Conservation (phyloP, 768 basidiomycete genomes). For the Imleria badia region DNA sequence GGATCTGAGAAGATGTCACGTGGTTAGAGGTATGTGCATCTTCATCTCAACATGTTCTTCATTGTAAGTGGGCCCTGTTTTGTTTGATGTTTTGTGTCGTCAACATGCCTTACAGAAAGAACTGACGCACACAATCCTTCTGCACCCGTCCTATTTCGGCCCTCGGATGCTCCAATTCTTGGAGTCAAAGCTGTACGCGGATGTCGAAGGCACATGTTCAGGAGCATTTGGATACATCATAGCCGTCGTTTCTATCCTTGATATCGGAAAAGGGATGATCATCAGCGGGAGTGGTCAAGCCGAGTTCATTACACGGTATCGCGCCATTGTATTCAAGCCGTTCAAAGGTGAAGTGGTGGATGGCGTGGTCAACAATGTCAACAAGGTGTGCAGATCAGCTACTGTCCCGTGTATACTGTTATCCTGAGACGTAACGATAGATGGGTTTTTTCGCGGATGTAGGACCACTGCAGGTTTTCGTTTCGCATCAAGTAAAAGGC, state of each 20-base stretch:
- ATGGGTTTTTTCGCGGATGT: constrained; percentile 99
- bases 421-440: constrained; percentile 39
- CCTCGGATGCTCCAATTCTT: constrained; percentile 94
- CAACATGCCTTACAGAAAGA: constrained; percentile 65
- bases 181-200: constrained; percentile 88
- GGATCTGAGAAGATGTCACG: constrained; percentile 9
- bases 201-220: constrained; percentile 96
- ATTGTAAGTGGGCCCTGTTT: constrained; percentile 48
- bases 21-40: not conserved
- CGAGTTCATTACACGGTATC: constrained; percentile 91
- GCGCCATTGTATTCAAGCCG: constrained; percentile 99
- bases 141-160: constrained; percentile 98
- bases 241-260: constrained; percentile 84
- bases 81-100: not conserved
- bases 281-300: constrained; percentile 91
- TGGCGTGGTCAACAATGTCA: constrained; percentile 92
- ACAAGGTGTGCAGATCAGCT: constrained; percentile 62
- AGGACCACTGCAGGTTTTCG: constrained; percentile 91
- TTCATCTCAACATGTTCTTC: constrained; percentile 56
- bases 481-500: constrained; percentile 82
- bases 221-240: constrained; percentile 96
- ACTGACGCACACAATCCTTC: constrained; percentile 93
- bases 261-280: constrained; percentile 92
- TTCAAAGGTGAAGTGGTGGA: constrained; percentile 99
- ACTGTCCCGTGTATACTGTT: not conserved